Evolutionary conservation across 75 land plant species (phyloP), one percentile per base, ranked within the genome.

Genomic region (Pseudotsuga menziesii): DNA sequence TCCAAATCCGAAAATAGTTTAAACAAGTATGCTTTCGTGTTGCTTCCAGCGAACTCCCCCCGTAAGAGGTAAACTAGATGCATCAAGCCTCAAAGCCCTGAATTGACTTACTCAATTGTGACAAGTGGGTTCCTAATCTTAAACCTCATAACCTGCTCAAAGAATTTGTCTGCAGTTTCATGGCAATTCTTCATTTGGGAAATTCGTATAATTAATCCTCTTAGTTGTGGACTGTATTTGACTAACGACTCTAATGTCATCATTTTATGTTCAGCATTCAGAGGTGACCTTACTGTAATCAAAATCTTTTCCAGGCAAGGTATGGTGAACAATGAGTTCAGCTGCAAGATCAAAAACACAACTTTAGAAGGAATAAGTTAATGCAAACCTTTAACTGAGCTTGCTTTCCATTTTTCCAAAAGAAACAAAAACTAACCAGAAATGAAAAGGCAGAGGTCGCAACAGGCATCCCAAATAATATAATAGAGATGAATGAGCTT

Each of bases 231-330:
- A 44, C 90, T 84, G 73, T 83, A 78, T 77, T 79, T 82, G 29
- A 92, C 55, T 80, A 94, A 56, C 0, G 90, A 84, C 76, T 90
- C 90, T 9, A 94, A 84, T 16, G 91, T 85, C 70, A 56, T 75
- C 78, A 92, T 83, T 75, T 94, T 94, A 80, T 89, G 91, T 54
- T 92, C 92, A 56, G 91, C 89, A 82, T 92, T 94, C 11, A 92
- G 59, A 4, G 97, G 92, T 9, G 97, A 94, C 79, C 97, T 84
- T 11, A 92, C 89, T 2, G 90, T 88, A 11, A 94, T 78, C 36
- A 73, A 35, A 4, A 83, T 86, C 57, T 86, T 88, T 76, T 91
- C 88, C 76, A 94, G 56, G 60, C 61, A 78, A 35, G 89, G 89
- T 71, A 91, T 89, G 25, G 41, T 25, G 72, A 89, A 85, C 0